phyloP scores from a whole-genome alignment of 495 filamentous ascomycete genomes.

The Physcia stellaris region DNA sequence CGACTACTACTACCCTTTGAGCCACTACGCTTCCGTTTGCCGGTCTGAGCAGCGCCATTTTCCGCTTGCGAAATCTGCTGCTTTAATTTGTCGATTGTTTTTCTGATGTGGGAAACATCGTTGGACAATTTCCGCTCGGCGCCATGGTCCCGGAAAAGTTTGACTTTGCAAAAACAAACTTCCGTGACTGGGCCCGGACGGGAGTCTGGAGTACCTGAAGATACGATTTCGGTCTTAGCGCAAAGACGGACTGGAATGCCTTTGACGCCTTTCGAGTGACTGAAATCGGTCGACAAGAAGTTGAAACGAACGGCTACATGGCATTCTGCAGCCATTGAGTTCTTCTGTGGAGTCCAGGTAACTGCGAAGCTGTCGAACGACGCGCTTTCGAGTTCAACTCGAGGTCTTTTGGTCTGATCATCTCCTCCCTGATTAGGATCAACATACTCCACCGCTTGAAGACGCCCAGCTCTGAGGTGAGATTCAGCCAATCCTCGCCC shows the following conservation, averaged over 20 bases:
- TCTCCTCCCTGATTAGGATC: conserved; percentile 58
- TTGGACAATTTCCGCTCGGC: conserved; percentile 92
- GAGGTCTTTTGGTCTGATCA: conserved; percentile 55
- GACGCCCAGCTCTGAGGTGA: conserved; percentile 71
- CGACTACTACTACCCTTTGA: conserved; percentile 34
- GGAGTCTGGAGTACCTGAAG: conserved; percentile 24
- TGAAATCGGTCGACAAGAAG: conserved; percentile 96
- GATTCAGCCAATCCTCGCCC: conserved; percentile 79
- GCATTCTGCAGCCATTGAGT: conserved; percentile 49
- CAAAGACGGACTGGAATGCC: conserved; percentile 88
- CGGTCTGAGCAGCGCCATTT: conserved; percentile 73
- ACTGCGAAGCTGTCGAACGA: conserved; percentile 91
- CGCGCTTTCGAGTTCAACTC: conserved; percentile 63
- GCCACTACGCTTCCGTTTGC: conserved; percentile 69
- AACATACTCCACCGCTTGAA: conserved; percentile 88
- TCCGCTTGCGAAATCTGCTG: conserved; percentile 83
- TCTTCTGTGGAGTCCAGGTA: conserved; percentile 61
- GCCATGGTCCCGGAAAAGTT: conserved; percentile 92
- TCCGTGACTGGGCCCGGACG: conserved; percentile 37
- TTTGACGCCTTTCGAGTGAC: conserved; percentile 95
- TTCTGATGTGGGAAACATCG: conserved; percentile 83
- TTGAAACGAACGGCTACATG: conserved; percentile 86
- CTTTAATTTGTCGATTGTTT: conserved; percentile 86
- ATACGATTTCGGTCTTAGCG: conserved; percentile 64
- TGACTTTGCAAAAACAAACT: conserved; percentile 88